A percentile compares a stretch with the other conserved stretches of the same genome.
phyloP scores from a whole-genome alignment of 352 stramenopile species.

The Paralagenidium karlingii region DNA sequence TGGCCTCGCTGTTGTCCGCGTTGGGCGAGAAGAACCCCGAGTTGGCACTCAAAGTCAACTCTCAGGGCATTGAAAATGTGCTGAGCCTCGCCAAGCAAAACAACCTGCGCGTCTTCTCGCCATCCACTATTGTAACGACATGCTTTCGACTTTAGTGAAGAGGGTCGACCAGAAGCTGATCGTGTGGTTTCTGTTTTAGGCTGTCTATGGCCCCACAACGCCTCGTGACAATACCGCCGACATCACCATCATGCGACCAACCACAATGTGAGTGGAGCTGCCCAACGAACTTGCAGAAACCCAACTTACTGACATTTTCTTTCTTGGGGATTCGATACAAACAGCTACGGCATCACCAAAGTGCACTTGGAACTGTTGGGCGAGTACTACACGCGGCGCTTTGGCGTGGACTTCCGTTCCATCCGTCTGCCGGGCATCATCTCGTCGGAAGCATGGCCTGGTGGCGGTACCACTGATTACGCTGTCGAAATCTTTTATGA shows the following conservation, averaged over 20 bases:
- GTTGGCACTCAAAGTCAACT: slow-evolving; percentile 83
- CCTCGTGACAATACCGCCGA: slow-evolving; percentile 78
- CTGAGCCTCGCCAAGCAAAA: slow-evolving; percentile 82
- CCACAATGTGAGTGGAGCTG: slow-evolving; percentile 62
- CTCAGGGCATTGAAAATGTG: slow-evolving; percentile 82
- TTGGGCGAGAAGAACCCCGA: slow-evolving; percentile 85
- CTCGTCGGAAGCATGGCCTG: slow-evolving; percentile 74
- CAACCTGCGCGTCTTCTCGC: slow-evolving; percentile 79
- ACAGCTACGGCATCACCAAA: slow-evolving; percentile 84
- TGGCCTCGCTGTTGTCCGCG: slow-evolving; percentile 83
- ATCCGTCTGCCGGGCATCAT: slow-evolving; percentile 87
- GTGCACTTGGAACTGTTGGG: slow-evolving; percentile 84
- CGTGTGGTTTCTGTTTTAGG: slow-evolving; percentile 5
- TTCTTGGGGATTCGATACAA: background rate
- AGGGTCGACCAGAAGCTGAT: too few relatives aligned
- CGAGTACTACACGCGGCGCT: slow-evolving; percentile 89
- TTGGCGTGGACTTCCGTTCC: slow-evolving; percentile 86
- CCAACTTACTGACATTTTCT: slow-evolving; percentile 2
- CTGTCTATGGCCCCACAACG: slow-evolving; percentile 81
- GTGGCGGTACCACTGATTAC: slow-evolving; percentile 83
- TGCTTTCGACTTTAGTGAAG: too few relatives aligned
- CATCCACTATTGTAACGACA: slow-evolving; percentile 68
- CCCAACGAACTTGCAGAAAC: slow-evolving; percentile 1
- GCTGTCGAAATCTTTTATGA: slow-evolving; percentile 91
- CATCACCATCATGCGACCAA: slow-evolving; percentile 84